Conservation (phyloP, 129 eudicot genomes). For the Apium graveolens region DNA sequence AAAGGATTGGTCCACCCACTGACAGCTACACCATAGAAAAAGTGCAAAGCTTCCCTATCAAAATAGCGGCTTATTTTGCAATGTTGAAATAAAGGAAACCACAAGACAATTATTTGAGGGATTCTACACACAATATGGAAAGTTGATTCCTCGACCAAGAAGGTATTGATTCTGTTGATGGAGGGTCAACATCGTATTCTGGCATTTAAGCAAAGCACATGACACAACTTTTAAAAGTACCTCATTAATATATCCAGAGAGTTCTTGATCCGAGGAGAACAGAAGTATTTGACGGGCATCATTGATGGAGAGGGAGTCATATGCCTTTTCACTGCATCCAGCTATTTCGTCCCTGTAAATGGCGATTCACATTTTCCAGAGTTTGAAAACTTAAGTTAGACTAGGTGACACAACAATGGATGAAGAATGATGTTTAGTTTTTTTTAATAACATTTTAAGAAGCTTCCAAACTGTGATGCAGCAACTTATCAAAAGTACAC, state of each 20-base stretch:
- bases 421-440: background rate
- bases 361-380: background rate
- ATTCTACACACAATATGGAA: background rate
- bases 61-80: background rate
- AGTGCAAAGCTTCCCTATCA: background rate
- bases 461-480: background rate
- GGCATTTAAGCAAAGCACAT: background rate
- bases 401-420: background rate
- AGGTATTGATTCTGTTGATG: background rate
- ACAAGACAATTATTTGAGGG: background rate
- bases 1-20: background rate
- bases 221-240: slow-evolving; percentile 21
- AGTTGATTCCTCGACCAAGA: background rate
- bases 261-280: slow-evolving; percentile 69
- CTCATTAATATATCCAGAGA: slow-evolving; percentile 69
- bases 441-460: background rate
- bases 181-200: background rate
- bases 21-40: background rate
- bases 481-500: background rate
- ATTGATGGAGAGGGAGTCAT: slow-evolving; percentile 66
- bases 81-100: background rate
- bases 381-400: background rate
- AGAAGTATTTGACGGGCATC: slow-evolving; percentile 71
- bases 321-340: slow-evolving; percentile 98
- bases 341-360: slow-evolving; percentile 89